Base-by-base conservation (phyloP, 2,329 filamentous ascomycete genomes). In the Ophiostoma sp. region DNA sequence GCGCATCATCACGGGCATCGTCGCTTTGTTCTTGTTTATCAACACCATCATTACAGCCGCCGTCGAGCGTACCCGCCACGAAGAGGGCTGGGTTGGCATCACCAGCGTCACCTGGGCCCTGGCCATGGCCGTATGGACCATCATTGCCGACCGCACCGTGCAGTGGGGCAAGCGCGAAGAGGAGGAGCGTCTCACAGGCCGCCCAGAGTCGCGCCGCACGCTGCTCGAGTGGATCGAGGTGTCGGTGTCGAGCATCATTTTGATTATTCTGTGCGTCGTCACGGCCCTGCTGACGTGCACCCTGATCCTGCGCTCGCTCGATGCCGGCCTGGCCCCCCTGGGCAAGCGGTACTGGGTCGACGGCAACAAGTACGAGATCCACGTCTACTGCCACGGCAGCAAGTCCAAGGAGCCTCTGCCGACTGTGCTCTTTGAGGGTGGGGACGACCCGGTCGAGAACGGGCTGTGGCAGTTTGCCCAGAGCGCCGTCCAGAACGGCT, bases 61-160 rank as follows among this genome's bases (percentile, higher is more conserved):
- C 0, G 93, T 97, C 0, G 85, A 90, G 66, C 88, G 89, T 76
- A 87, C 95, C 19, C 88, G 95, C 17, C 85, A 91, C 25, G 94
- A 98, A 81, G 95, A 98, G 82, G 92, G 93, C 42, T 97, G 94
- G 91, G 91, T 96, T 0, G 96, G 96, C n/a, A 92, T 96, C 72
- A 90, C 89, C 11, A 96, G 93, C 57, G 92, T 95, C 2, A 83
- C 93, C 19, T 98, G 86, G 95, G 93, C 93, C 22, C 85, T 94
- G 2, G 76, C 96, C 63, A 93, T 97, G 80, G 88, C 92, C 48
- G 81, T 92, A 2, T 98, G 94, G 90, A 92, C 92, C 31, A 85
- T 98, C 25, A 78, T 91, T 9, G 93, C 92, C 8, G 95, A 97
- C 79, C 88, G 92, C 66, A 90, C 93, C 4, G 96, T 99, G 9